Evolutionary conservation across 2,329 filamentous ascomycete species (phyloP), one percentile per base, ranked within the genome.

Genomic region (Verruconis gallopava): DNA sequence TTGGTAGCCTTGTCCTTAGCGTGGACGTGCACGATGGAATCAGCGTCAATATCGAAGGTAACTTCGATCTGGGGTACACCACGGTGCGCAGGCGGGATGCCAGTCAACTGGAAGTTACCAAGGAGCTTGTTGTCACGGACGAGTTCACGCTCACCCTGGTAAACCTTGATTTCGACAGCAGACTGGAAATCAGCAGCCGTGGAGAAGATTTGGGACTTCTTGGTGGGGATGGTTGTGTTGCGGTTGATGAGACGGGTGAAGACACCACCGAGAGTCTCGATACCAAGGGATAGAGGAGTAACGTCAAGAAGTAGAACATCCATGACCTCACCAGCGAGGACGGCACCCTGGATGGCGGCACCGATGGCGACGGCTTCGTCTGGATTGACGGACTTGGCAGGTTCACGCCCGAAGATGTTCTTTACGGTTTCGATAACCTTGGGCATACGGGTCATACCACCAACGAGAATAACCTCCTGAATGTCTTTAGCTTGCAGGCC

Each of bases 361-460:
- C 89, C 89, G 55, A 95, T 94, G 58, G 89, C 89, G 48, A 96
- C 89, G 64, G 89, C 89, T 76, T 96, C 89, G 54, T 96, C 89
- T 46, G 89, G 89, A 77, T 96, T 96, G 63, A 96, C 88, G 39
- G 89, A 93, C 78, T 95, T 96, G 66, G 88, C 85, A 50, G 89
- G 86, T 44, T 95, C 89, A 61, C 88, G 88, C 52, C 88, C 88
- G 65, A 96, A 96, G 63, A 95, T 88, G 71, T 71, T 78, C 81
- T 94, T 94, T 64, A 95, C 88, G 35, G 86, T 91, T 71, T 95
- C 86, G 49, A 77, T 74, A 52, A 96, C 89, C 81, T 95, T 95
- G 63, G 89, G 89, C 88, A 96, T 96, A 72, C 89, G 89, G 55
- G 89, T 95, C 88, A 95, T 95, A 69, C 89, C 89, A 79, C 89